phyloP scores from a whole-genome alignment of 306 rosid genomes.

The Cotoneaster glaucophyllus region DNA sequence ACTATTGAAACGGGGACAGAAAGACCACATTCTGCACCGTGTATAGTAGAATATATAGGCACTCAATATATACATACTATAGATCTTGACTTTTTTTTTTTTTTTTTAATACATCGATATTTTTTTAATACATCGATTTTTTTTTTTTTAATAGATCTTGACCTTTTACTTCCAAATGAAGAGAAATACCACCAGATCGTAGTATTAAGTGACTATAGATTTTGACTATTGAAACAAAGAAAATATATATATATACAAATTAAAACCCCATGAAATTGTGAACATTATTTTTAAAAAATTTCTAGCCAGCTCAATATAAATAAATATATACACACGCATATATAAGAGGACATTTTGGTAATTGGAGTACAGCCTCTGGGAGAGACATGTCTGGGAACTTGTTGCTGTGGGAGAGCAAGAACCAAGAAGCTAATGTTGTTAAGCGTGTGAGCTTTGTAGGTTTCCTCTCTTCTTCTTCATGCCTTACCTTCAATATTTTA shows the following conservation, averaged over 20 bases:
- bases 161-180: no score
- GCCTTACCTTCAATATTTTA: conserved; percentile 4
- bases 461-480: not conserved
- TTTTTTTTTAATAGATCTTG: no score
- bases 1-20: not conserved
- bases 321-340: not conserved
- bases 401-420: conserved; percentile 30
- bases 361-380: conserved; percentile 4
- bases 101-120: no score
- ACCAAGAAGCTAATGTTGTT: conserved; percentile 24
- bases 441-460: conserved; percentile 1
- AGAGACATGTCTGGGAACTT: conserved; percentile 44
- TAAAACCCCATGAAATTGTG: not conserved
- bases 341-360: conserved; percentile 25
- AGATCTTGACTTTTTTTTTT: no score
- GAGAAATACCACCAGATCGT: rapidly evolving
- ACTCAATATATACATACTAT: no score
- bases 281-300: no score
- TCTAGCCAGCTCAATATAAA: not conserved
- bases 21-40: not conserved
- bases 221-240: no score
- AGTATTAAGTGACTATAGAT: no score
- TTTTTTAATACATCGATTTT: no score
- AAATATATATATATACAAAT: not conserved
- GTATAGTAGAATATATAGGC: no score